Percentiles rank a stretch among this genome's conserved stretches.
phyloP scores from a whole-genome alignment of 1,284 basidiomycete genomes.

The Leucoagaricus sp. region DNA sequence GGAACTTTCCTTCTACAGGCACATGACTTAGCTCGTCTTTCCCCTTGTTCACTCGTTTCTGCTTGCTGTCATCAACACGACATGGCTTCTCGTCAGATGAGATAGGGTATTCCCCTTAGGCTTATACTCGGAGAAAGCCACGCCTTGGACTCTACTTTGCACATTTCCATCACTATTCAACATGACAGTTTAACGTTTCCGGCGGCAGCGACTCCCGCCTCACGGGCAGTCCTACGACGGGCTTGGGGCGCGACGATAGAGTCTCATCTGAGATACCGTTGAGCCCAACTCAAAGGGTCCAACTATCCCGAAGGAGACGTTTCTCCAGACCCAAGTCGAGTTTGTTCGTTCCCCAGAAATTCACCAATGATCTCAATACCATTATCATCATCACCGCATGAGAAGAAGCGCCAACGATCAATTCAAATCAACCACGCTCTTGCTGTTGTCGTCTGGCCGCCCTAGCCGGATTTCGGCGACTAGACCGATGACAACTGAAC shows the following conservation, averaged over 20 bases:
- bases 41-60: conserved; percentile 3
- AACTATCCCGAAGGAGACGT: conserved; percentile 6
- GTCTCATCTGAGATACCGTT: background rate
- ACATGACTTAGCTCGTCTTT: conserved; percentile 9
- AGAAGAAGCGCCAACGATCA: conserved; percentile 4
- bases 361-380: background rate
- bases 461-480: conserved; percentile 1
- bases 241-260: background rate
- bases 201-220: background rate
- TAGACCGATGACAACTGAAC: too few species aligned
- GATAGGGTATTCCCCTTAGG: conserved; percentile 8
- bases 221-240: background rate
- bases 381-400: background rate
- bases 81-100: background rate
- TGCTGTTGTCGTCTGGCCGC: conserved; percentile 1
- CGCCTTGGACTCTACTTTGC: background rate
- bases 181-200: background rate
- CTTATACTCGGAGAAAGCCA: conserved; percentile 6
- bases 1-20: background rate
- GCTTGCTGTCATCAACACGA: background rate
- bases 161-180: too few species aligned
- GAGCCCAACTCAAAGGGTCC: background rate
- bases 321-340: background rate
- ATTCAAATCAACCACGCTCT: background rate
- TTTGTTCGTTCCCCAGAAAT: background rate